phyloP scores from a whole-genome alignment of 306 rosid genomes.

The Cicer arietinum region DNA sequence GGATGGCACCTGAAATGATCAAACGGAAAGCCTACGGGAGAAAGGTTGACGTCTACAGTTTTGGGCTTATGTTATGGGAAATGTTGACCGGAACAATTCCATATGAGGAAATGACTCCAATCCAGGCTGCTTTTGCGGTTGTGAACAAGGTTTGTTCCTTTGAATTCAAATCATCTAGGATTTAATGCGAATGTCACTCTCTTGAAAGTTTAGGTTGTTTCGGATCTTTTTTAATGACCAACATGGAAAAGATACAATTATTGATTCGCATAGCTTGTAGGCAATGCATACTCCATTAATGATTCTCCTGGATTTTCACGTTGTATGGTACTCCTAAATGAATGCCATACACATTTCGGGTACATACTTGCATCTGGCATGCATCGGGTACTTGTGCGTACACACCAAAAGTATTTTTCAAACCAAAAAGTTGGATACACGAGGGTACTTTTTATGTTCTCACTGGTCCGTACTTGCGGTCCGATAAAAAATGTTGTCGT shows the following conservation, averaged over 20 bases:
- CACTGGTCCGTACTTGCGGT: not conserved
- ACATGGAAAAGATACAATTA: not conserved
- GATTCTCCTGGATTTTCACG: too few species aligned
- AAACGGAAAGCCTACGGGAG: conserved; percentile 77
- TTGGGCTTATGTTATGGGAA: conserved; percentile 94
- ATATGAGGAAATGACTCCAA: conserved; percentile 89
- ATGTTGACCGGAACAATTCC: conserved; percentile 87
- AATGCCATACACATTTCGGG: not conserved
- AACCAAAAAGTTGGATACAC: not conserved
- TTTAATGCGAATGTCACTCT: conserved; percentile 22
- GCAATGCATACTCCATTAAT: too few species aligned
- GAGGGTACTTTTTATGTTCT: not conserved
- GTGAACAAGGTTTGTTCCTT: conserved; percentile 73
- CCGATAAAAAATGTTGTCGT: not conserved
- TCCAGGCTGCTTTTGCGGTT: conserved; percentile 98
- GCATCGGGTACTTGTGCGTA: not conserved
- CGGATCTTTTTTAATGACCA: not conserved
- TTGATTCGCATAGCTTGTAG: too few species aligned
- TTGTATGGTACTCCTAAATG: not conserved
- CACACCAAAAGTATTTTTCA: not conserved
- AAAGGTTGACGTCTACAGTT: conserved; percentile 93
- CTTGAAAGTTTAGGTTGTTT: not conserved
- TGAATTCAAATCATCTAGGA: conserved; percentile 1
- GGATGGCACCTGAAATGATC: conserved; percentile 99
- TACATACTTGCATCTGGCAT: not conserved